Evolutionary conservation across 2,329 filamentous ascomycete species (phyloP), one percentile per base, ranked within the genome.

Genomic region (Colletotrichum abscissum): DNA sequence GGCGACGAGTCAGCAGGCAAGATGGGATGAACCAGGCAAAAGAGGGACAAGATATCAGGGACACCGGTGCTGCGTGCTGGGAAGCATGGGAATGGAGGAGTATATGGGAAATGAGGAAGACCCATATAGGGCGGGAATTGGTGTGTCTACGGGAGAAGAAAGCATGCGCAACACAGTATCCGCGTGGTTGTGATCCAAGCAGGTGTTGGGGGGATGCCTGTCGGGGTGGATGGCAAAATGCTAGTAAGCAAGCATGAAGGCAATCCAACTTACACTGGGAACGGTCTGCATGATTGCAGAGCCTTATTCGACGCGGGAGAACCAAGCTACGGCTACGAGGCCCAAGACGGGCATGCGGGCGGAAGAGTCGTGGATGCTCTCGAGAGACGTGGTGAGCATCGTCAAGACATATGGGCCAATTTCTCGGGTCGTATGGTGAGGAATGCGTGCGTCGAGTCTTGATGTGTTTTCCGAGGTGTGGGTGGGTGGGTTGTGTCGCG

Each of bases 221-320:
- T 56, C 24, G 63, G 33, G 22, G 33, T 72, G 68, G 59, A 59
- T 57, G 68, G 57, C 49, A 38, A 14, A 58, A 58, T 12, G 35
- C 38, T 33, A 28, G 64, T 26, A 60, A 49, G 55, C 28, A 38
- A 33, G 56, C 28, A 35, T 24, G 54, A 35, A 42, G 24, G 49
- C 28, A 52, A 67, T 49, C 4, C 35, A 69, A 85, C 84, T 83
- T 82, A 86, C 84, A 81, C 83, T 86, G 78, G 87, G 86, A 83
- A 88, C 84, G 77, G 87, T 84, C 85, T 88, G 87, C 87, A 88
- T 88, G 79, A 80, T 86, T 81, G 82, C 82, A 79, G 81, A 79
- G 79, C 80, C 80, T 78, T 64, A 70, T 78, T 81, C 79, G 82
- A 81, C 81, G 82, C 82, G 79, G 42, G 77, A 81, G 79, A 78